Base-by-base conservation (phyloP, 306 rosid genomes). In the Fragaria ananassa region DNA sequence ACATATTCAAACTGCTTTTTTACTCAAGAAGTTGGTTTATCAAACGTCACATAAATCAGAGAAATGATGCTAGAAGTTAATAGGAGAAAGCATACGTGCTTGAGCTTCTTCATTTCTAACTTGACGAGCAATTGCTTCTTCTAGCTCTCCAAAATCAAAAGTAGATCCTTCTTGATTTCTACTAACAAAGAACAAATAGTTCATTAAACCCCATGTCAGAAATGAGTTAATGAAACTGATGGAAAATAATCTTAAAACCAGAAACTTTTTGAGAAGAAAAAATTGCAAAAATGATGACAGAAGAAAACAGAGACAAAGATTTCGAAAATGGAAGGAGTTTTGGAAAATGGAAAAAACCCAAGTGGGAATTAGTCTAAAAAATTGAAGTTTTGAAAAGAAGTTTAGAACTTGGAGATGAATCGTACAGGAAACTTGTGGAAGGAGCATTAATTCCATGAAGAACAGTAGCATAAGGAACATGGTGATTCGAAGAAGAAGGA, bases 141-240 rank as follows among this genome's bases (percentile, higher is more conserved):
- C 96, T 64, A 92, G 90, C 87, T 92, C 99, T 53, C 96, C 97
- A 83, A 92, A 95, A 88, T 87, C 93, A 85, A 92, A 95, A 80
- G 86, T 77, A 13, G 93, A 77, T 11, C 89, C 93, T 54, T 81
- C 86, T 86, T 91, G 90, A 84, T 88, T 89, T 1, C 97, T 90
- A 54, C 15, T 60, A 44, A 46, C 21, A 63, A 69, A 68, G 57
- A 70, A 19, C 41, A 58, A 49, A 74, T 6, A 61, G 39, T 25
- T 25, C 5, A 14, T 5, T 61, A 61, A 29, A 29, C 17, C 44
- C 18, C 42, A 14, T 62, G 6, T 62, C 41, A 14, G 21, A 62
- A 15, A 62, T 62, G 66, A 44, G 5, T 44, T 44, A 27, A 60
- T 11, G 37, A 60, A 65, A 19, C 27, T 56, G 23, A 56, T 21